Percentiles rank a stretch among this genome's conserved stretches.
These are phyloP conservation scores for Margaritispora aquatica DNA, from an alignment of 495 filamentous ascomycete genomes.

Conservation along the genomic window DNA sequence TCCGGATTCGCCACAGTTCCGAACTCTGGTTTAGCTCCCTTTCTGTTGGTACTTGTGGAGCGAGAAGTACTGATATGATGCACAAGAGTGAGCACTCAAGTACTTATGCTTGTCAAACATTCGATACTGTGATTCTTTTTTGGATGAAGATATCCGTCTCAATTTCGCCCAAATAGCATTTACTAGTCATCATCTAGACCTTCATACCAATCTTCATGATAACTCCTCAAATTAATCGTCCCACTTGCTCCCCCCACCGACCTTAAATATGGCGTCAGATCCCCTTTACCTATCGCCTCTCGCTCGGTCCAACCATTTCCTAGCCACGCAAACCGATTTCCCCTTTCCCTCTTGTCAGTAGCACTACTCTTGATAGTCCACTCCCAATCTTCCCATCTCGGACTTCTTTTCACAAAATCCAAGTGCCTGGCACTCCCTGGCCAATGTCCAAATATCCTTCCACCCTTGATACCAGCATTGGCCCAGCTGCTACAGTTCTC, in stretches of 20 bases:
- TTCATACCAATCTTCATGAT: slow-evolving; percentile 45
- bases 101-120: too few relatives aligned
- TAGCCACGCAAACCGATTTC: slow-evolving; percentile 49
- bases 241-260: slow-evolving; percentile 32
- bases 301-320: slow-evolving; percentile 49
- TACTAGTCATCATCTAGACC: too few relatives aligned
- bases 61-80: too few relatives aligned
- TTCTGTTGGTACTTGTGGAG: too few relatives aligned
- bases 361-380: slow-evolving; percentile 37
- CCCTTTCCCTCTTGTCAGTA: slow-evolving; percentile 31
- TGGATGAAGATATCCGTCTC: too few relatives aligned
- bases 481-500: slow-evolving; percentile 53
- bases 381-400: slow-evolving; percentile 55
- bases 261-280: slow-evolving; percentile 46
- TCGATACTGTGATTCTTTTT: too few relatives aligned
- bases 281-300: slow-evolving; percentile 31
- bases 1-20: too few relatives aligned
- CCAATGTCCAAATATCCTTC: slow-evolving; percentile 44
- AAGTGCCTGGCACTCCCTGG: slow-evolving; percentile 46
- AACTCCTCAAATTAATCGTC: slow-evolving; percentile 38
- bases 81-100: too few relatives aligned
- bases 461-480: slow-evolving; percentile 43
- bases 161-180: too few relatives aligned
- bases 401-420: slow-evolving; percentile 41
- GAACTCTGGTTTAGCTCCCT: too few relatives aligned